A percentile compares a stretch with the other conserved stretches of the same genome.
phyloP scores from a whole-genome alignment of 1,284 basidiomycete genomes.

The Phaffia rhodozyma region DNA sequence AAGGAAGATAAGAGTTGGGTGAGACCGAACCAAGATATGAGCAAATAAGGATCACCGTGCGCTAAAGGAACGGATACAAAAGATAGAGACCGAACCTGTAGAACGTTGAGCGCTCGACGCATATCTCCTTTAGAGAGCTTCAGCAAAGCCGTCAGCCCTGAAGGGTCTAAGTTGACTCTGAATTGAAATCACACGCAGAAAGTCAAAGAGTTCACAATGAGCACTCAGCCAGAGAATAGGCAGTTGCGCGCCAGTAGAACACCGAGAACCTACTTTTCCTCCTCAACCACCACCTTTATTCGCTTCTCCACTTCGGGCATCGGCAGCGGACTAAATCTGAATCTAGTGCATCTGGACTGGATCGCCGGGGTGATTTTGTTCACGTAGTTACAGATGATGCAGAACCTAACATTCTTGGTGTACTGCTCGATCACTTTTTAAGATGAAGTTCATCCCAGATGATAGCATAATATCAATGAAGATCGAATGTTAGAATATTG shows the following conservation, averaged over 20 bases:
- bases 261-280: conserved; percentile 56
- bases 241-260: not conserved
- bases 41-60: not conserved
- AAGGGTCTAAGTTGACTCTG: conserved; percentile 74
- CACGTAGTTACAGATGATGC: conserved; percentile 99
- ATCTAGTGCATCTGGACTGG: conserved; percentile 94
- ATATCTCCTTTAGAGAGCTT: conserved; percentile 94
- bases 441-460: not conserved
- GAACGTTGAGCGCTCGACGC: conserved; percentile 87
- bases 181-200: not conserved
- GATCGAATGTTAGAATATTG: not conserved
- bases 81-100: conserved; percentile 47
- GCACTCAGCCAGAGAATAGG: not conserved
- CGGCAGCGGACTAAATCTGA: conserved; percentile 92
- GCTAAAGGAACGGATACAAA: not conserved
- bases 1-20: not conserved
- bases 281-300: conserved; percentile 64
- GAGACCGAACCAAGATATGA: not conserved
- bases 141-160: conserved; percentile 78
- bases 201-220: not conserved
- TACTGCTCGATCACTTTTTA: conserved; percentile 84
- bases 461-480: not conserved
- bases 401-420: conserved; percentile 96
- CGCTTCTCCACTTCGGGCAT: conserved; percentile 74
- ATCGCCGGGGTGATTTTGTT: conserved; percentile 99